Evolutionary conservation across 306 rosid genomes (phyloP), one percentile per base, ranked within the genome.

Genomic region (Corylus americana): DNA sequence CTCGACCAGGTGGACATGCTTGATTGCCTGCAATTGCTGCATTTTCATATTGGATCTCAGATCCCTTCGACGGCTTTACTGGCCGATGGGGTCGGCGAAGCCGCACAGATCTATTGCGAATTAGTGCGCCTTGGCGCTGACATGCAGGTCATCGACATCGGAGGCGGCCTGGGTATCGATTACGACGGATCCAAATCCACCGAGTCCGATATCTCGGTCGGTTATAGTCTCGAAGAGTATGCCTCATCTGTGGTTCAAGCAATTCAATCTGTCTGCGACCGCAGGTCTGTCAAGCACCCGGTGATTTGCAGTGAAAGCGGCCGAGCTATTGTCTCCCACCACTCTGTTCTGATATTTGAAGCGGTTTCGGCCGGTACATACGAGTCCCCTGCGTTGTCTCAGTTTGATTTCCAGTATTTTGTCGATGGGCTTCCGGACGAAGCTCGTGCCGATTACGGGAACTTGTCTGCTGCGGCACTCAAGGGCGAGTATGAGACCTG

Each of bases 21-120:
- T 29, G 97, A 92, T 70, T 94, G 97, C 57, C 85, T 94, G 31
- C 94, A 91, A 61, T 61, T 94, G 83, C 79, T 94, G 84, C 98
- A 94, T 91, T 94, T 92, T 45, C 98, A 92, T 68, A 91, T 94
- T 20, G 97, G 98, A 5, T 94, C 97, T 45, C 94, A 91, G 80
- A 92, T 92, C 70, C 98, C 98, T 0, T 57, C 97, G 0, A 92
- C 97, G 17, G 63, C 88, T 49, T 79, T 90, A 84, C 90, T 94
- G 4, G 76, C 92, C 0, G 97, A 91, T 42, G 91, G 97, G 0
- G 94, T 94, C 0, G 80, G 88, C 11, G 98, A 92, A 81, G 98
- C 98, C 3, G 90, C 97, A 18, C 98, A 94, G 90, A 86, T 94
- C 72, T 94, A 89, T n/a, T 92, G 97, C 44, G 98, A 94, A 53